These are phyloP conservation scores for Lactarius tabidus DNA, from an alignment of 768 basidiomycete species.

Conservation along the genomic window DNA sequence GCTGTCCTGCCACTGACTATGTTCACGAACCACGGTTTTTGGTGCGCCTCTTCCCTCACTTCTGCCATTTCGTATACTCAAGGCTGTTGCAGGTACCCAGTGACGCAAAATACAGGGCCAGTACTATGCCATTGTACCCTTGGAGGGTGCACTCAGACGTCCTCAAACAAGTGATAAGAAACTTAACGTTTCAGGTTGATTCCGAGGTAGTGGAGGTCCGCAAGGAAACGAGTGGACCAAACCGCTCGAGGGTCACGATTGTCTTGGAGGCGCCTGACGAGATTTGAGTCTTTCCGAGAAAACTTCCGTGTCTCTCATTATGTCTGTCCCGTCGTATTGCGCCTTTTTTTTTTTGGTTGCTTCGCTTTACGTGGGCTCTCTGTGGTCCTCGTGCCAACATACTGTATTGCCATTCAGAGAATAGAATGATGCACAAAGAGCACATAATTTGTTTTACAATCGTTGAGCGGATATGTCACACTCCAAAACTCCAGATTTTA, in stretches of 20 bases:
- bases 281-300: not conserved
- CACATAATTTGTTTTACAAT: not conserved
- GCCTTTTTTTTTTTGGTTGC: too few species aligned
- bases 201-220: not conserved
- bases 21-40: not conserved
- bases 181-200: not conserved
- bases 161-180: not conserved
- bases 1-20: not conserved
- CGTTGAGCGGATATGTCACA: not conserved
- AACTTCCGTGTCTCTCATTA: too few species aligned
- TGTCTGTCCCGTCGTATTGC: too few species aligned
- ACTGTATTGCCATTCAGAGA: not conserved
- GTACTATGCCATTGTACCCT: not conserved
- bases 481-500: slow-evolving; percentile 53
- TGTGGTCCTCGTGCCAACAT: not conserved
- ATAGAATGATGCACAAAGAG: not conserved
- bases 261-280: not conserved
- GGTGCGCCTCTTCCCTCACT: not conserved
- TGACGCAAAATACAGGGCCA: too few species aligned
- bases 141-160: not conserved
- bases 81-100: not conserved
- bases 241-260: not conserved
- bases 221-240: not conserved
- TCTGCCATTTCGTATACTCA: not conserved
- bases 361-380: too few species aligned